A percentile compares a stretch with the other conserved stretches of the same genome.
These are phyloP conservation scores for Talaromyces stipitatus DNA, from an alignment of 495 filamentous ascomycete genomes.

Conservation along the genomic window DNA sequence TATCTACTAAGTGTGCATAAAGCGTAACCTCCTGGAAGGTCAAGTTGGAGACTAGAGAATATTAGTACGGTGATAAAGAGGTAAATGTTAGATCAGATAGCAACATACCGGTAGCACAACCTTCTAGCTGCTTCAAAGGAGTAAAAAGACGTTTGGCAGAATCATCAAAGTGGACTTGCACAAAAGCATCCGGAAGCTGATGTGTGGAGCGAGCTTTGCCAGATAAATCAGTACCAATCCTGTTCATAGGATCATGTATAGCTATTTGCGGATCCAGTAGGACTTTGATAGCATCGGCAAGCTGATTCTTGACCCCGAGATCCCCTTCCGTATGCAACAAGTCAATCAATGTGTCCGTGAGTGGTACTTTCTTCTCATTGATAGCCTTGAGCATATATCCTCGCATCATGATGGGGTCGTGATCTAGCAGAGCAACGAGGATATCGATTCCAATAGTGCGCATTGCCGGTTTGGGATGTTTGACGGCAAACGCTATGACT, in stretches of 20 bases:
- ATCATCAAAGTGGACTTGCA: slow-evolving; percentile 82
- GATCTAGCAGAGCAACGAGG: slow-evolving; percentile 87
- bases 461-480: slow-evolving; percentile 73
- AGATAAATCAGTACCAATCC: slow-evolving; percentile 62
- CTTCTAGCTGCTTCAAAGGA: slow-evolving; percentile 76
- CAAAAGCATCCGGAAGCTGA: slow-evolving; percentile 76
- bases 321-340: slow-evolving; percentile 85
- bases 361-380: slow-evolving; percentile 72
- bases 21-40: slow-evolving; percentile 77
- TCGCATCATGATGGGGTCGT: slow-evolving; percentile 90
- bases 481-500: slow-evolving; percentile 87
- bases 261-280: slow-evolving; percentile 75
- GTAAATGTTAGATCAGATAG: not conserved
- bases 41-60: slow-evolving; percentile 48
- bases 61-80: not conserved
- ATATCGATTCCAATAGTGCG: slow-evolving; percentile 92
- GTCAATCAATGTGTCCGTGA: slow-evolving; percentile 93
- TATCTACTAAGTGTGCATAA: slow-evolving; percentile 86
- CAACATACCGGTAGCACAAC: slow-evolving; percentile 48
- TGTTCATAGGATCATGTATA: slow-evolving; percentile 54
- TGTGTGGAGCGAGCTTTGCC: slow-evolving; percentile 54
- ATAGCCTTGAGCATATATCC: slow-evolving; percentile 87
- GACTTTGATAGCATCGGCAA: slow-evolving; percentile 92
- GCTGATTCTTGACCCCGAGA: slow-evolving; percentile 89
- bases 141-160: slow-evolving; percentile 82